Evolutionary conservation across 352 stramenopile species (phyloP), one percentile per base, ranked within the genome.

Genomic region (Phytophthora tubulina): DNA sequence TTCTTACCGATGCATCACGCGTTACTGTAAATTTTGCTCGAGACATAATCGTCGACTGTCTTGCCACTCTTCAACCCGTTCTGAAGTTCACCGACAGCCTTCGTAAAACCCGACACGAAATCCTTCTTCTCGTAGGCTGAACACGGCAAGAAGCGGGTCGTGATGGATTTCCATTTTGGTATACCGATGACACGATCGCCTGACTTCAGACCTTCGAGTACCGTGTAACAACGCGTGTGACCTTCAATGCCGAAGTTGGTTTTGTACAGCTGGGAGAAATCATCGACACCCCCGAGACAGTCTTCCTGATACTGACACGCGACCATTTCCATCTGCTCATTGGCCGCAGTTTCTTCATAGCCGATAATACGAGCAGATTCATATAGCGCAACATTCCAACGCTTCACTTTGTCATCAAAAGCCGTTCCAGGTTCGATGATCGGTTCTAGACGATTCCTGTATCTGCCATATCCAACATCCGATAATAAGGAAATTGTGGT

Each of bases 251-350:
- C 44, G 50, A 91, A 91, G 57, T 87, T 86, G 7, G 56, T 32
- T 30, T 73, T 74, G 52, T 85, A 91, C 11, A 79, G 15, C 1
- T 78, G 64, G 13, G 61, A 65, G 64, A 77, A 90, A 56, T 92
- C 84, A 2, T 53, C n/a, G 1, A 89, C 78, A 6, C 73, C 76
- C 3, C 77, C 79, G 0, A 86, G 46, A 45, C 84, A 92, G 55
- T 90, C 82, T 32, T 82, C 70, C 50, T 81, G 77, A 65, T 88
- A 77, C 30, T 81, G 67, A 38, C 84, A 92, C 54, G 69, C 63
- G 35, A 85, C 72, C 67, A 88, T 77, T 52, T 90, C 80, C 74
- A 89, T 85, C 52, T 89, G 79, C 7, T 85, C 73, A 7, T 71
- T 63, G 0, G 83, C 81, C 1, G 71, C 81, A 1, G 58, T 39